Base-by-base conservation (phyloP, 306 rosid species). In the Nissolia schottii region DNA sequence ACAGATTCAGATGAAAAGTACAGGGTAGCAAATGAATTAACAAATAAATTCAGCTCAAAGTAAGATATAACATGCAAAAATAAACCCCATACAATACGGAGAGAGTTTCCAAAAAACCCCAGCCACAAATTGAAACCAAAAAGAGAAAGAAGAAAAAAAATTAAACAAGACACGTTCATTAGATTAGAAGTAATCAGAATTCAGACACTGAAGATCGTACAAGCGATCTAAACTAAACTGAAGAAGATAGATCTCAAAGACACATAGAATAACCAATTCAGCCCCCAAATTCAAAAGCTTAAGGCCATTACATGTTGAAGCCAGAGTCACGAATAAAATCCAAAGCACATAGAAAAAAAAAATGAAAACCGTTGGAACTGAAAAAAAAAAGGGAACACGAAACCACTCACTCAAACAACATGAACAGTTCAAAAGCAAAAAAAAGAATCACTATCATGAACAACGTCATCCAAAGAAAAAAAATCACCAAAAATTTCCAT, bases 221-320 rank as follows among this genome's bases (percentile, higher is more conserved):
- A 28, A 43, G 76, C 61, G 64, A 71, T 72, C 89, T 55, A 75
- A 86, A 81, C 61, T 78, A 81, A 76, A n/a, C 31, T 4, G 18
- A 35, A 46, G 48, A 27, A 50, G 45, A 80, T 74, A 64, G 79
- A 78, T 74, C 71, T 68, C 45, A 73, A 43, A 50, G 69, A 77
- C 71, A 64, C 45, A 73, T 41, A 50, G 69, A 77, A 74, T 23
- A 38, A 66, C 0, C 37, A 74, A 51, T 5, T 57, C 19, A 28
- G 1, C 23, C 20, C 19, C 10, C 56, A 9, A 50, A n/a, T n/a
- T n/a, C n/a, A n/a, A n/a, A n/a, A 40, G 22, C 46, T 29, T 2
- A 37, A 37, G 11, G n/a, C 54, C 54, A 68, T 19, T 22, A 35
- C 24, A 2, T n/a, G n/a, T n/a, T n/a, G n/a, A n/a, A n/a, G n/a